phyloP scores from a whole-genome alignment of 352 stramenopile species.

The Blastocystis sp. region DNA sequence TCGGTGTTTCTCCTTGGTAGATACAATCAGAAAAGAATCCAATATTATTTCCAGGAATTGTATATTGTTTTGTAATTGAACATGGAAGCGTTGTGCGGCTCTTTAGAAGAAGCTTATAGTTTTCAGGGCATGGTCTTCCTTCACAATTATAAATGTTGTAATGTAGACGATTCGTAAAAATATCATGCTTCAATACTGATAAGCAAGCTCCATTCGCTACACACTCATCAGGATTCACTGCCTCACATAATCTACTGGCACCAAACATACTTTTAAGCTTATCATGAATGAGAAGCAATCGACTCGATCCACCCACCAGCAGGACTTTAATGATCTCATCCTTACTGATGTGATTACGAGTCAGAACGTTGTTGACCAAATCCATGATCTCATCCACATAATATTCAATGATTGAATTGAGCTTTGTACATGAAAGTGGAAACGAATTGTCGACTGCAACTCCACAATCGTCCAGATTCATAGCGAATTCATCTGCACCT shows the following conservation, averaged over 20 bases:
- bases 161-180: neutral
- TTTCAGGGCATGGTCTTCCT: neutral
- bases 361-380: conserved; percentile 85
- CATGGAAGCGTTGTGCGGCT: neutral
- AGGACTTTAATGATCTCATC: conserved; percentile 94
- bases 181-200: neutral
- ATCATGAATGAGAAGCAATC: conserved; percentile 92
- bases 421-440: neutral
- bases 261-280: conserved; percentile 94
- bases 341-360: conserved; percentile 87
- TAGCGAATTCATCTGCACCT: neutral
- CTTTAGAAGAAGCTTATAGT: neutral
- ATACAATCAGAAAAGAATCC: neutral
- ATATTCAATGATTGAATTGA: neutral
- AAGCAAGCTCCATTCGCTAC: conserved; percentile 87
- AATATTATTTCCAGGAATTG: neutral
- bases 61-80: neutral
- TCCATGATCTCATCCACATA: conserved; percentile 81
- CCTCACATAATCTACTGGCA: neutral
- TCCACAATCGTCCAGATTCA: neutral
- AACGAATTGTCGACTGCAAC: neutral
- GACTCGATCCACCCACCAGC: conserved; percentile 92
- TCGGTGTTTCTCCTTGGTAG: neutral
- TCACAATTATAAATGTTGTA: neutral
- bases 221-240: conserved; percentile 92